Evolutionary conservation across 192 early-diverging fungal species (phyloP).

Genomic region (Podila epigama): DNA sequence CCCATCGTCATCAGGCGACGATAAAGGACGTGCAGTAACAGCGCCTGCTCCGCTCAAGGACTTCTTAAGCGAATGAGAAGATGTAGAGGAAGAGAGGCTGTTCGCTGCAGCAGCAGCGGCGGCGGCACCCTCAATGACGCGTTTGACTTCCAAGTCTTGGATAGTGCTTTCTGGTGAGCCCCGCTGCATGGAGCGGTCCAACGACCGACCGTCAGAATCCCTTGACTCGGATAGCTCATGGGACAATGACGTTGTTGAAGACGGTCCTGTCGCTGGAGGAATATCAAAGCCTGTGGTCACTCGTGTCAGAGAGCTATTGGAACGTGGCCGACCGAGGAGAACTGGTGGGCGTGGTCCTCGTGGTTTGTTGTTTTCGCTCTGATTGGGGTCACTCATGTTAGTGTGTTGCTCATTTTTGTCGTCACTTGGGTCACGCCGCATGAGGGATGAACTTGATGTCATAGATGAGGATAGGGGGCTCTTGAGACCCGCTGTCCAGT

Average conservation of each 20-base stretch:
- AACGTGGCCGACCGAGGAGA: slow-evolving; percentile 30
- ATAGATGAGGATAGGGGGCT: slow-evolving; percentile 3
- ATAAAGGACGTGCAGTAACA: neutral
- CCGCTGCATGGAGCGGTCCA: neutral
- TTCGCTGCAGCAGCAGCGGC: slow-evolving; percentile 8
- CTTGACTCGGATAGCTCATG: too few species aligned
- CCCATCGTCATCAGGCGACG: neutral
- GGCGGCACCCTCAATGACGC: slow-evolving; percentile 41
- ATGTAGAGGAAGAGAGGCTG: neutral
- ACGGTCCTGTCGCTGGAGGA: neutral
- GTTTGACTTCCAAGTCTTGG: slow-evolving; percentile 44
- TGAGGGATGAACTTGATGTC: slow-evolving; percentile 8
- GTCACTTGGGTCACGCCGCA: too few species aligned
- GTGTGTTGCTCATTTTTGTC: slow-evolving; percentile 17
- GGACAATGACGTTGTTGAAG: too few species aligned
- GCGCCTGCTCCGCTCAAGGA: neutral
- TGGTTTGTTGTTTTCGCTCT: slow-evolving; percentile 31
- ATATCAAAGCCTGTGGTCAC: slow-evolving; percentile 33
- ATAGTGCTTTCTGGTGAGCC: slow-evolving; percentile 38
- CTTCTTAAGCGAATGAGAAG: neutral
- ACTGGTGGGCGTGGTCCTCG: slow-evolving; percentile 45
- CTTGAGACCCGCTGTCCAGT: slow-evolving; percentile 5
- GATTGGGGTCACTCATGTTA: slow-evolving; percentile 22
- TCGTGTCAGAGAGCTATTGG: slow-evolving; percentile 18
- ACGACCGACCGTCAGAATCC: too few species aligned